Evolutionary conservation across 306 rosid species (phyloP), one percentile per base, ranked within the genome.

Genomic region (Fragaria ananassa): DNA sequence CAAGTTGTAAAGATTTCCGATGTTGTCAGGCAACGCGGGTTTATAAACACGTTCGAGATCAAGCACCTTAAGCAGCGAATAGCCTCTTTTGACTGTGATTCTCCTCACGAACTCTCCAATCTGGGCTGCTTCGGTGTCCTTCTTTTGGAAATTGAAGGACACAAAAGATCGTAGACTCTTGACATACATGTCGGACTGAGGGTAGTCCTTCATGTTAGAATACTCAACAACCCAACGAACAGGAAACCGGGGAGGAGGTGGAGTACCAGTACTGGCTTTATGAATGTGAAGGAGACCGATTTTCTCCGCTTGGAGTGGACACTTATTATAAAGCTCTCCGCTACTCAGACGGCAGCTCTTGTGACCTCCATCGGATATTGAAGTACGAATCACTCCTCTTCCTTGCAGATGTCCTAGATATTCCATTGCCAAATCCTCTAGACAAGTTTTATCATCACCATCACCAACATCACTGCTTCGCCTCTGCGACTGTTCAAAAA

Each of bases 31-130:
- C 41, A 78, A 69, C 17, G 4, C 3, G 29, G 81, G 81, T 10
- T 78, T 78, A 37, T 70, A 78, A 45, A 78, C 81, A 19, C 76
- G 71, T 7, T 78, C 81, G n/a, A 78, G 81, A 78, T 78, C 81
- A 49, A 78, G 75, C 76, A 71, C 76, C 29, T 21, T 78, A 8
- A 78, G 71, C 44, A 78, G 18, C 14, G 70, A 49, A 50, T 60
- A 78, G 3, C 81, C 76, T 31, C 81, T 19, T 42, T 60, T 78
- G 6, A 8, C 47, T 1, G 27, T 61, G 10, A 63, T 37, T 35
- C 15, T 60, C 23, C 25, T 50, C 14, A 78, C 53, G 34, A 70
- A 25, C 12, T 0, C 41, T 12, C 76, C 81, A 31, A 78, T 45
- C 39, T 71, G 63, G 34, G 5, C 12, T 19, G 76, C 44, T 35